phyloP scores from a whole-genome alignment of 2,329 filamentous ascomycete species.

The Kalmusia sp. region DNA sequence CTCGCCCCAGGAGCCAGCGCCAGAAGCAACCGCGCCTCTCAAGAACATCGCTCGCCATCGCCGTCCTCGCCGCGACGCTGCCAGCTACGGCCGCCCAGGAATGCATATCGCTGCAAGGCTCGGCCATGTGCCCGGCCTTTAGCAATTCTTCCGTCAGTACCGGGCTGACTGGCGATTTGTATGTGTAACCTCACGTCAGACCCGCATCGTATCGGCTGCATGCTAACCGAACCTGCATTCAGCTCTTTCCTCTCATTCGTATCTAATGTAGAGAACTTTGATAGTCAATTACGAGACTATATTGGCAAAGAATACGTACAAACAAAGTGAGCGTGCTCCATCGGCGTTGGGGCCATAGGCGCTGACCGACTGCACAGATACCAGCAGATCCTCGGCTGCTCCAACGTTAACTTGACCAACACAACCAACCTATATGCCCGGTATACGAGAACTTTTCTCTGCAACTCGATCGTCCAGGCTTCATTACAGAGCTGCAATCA shows the following conservation, averaged over 20 bases:
- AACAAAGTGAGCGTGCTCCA: slow-evolving; percentile 68
- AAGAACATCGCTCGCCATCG: slow-evolving; percentile 27
- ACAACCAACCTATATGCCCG: slow-evolving; percentile 86
- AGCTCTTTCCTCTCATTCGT: slow-evolving; percentile 89
- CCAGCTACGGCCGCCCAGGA: slow-evolving; percentile 48
- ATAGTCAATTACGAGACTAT: slow-evolving; percentile 75
- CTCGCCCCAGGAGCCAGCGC: slow-evolving; percentile 22
- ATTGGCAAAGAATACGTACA: slow-evolving; percentile 77
- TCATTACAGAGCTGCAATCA: slow-evolving; percentile 75
- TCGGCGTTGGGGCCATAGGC: slow-evolving; percentile 14
- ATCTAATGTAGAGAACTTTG: slow-evolving; percentile 77
- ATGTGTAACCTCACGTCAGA: slow-evolving; percentile 41
- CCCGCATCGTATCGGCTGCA: slow-evolving; percentile 20
- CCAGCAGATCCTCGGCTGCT: slow-evolving; percentile 79
- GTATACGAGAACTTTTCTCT: slow-evolving; percentile 90
- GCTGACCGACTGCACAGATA: slow-evolving; percentile 68
- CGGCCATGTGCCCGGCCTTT: slow-evolving; percentile 76
- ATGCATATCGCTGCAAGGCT: slow-evolving; percentile 74
- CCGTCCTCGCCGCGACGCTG: slow-evolving; percentile 36
- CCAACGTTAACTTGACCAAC: slow-evolving; percentile 76
- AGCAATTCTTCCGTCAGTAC: slow-evolving; percentile 74
- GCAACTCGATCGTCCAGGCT: slow-evolving; percentile 92
- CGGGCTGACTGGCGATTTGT: slow-evolving; percentile 70
- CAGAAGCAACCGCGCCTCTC: slow-evolving; percentile 28
- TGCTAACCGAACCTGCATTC: slow-evolving; percentile 47